These are phyloP conservation scores for Boletus reticulatus DNA, from an alignment of 768 basidiomycete genomes.

Conservation along the genomic window DNA sequence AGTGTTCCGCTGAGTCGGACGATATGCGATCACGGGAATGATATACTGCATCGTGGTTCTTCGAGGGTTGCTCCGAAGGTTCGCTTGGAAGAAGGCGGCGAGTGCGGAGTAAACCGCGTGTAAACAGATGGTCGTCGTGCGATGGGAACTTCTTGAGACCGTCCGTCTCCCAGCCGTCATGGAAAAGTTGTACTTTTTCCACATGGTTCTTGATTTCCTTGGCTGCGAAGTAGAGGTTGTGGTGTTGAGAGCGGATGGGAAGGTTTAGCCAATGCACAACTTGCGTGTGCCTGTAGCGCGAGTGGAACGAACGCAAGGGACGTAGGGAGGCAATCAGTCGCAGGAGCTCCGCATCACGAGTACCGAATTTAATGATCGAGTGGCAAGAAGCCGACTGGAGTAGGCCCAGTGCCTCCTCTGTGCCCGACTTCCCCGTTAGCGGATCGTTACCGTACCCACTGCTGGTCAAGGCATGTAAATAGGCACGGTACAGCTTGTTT, in stretches of 20 bases:
- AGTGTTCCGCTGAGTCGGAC: neutral
- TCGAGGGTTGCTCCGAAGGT: neutral
- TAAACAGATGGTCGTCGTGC: conserved; percentile 10
- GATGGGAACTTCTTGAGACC: conserved; percentile 9
- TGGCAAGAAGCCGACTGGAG: conserved; percentile 36
- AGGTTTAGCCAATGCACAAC: conserved; percentile 9
- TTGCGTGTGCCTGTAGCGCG: conserved; percentile 16
- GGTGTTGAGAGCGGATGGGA: conserved; percentile 30
- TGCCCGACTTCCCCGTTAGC: conserved; percentile 42
- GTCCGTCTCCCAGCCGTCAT: neutral
- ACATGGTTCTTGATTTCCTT: conserved; percentile 30
- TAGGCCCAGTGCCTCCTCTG: conserved; percentile 41
- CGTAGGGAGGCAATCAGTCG: conserved; percentile 32
- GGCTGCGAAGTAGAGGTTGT: conserved; percentile 11
- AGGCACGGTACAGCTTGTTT: conserved; percentile 35
- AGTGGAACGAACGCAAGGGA: conserved; percentile 38
- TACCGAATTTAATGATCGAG: conserved; percentile 40
- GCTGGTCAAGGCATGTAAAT: conserved; percentile 46
- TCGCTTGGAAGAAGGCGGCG: conserved; percentile 10
- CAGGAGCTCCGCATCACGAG: conserved; percentile 32
- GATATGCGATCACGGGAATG: conserved; percentile 1
- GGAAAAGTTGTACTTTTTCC: conserved; percentile 6
- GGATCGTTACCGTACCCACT: conserved; percentile 38
- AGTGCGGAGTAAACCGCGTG: conserved; percentile 11
- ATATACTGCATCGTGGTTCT: conserved; percentile 5